Evolutionary conservation across 768 basidiomycete species (phyloP), one percentile per base, ranked within the genome.

Genomic region (Hericium rajendrae): DNA sequence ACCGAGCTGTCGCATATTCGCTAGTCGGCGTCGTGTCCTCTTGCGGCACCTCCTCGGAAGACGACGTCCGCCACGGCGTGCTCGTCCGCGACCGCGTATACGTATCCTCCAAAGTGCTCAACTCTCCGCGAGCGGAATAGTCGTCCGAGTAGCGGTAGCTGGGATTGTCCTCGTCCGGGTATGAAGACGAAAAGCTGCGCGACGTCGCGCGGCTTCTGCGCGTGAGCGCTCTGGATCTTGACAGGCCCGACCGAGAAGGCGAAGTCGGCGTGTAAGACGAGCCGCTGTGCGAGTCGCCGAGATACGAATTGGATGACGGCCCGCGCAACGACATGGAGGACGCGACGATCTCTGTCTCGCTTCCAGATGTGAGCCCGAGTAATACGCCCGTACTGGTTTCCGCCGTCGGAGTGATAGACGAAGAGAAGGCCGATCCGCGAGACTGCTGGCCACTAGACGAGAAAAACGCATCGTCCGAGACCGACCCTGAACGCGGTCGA

Each of bases 201-300:
- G 79, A 74, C 39, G 73, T 72, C 2, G 77, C 75, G 4, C 58
- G 56, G 12, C 74, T 68, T 38, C 82, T 72, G 57, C 85, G 72
- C 55, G 84, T 72, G 6, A 88, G 75, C 40, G 76, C 85, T 15
- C 79, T 69, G 0, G 81, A 78, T 22, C 87, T 75, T 8, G 83
- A 79, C 18, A 88, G 72, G 1, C 75, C 65, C 2, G 72, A 12
- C 28, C 57, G 52, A 13, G 60, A 62, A 1, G 74, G 70, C 1
- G 84, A 81, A 3, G 83, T 76, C 0, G 83, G 79, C 0, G 75
- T 72, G 0, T 75, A 70, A 8, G 74, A 71, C 32, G 72, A 73
- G 1, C 49, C 49, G 28, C 59, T 62, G 53, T 79, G 78, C 6
- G 82, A 82, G 59, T 82, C 80, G 1, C 80, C 79, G 6, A 83